phyloP scores from a whole-genome alignment of 257 asterid genomes.

The Solanum verrucosum region DNA sequence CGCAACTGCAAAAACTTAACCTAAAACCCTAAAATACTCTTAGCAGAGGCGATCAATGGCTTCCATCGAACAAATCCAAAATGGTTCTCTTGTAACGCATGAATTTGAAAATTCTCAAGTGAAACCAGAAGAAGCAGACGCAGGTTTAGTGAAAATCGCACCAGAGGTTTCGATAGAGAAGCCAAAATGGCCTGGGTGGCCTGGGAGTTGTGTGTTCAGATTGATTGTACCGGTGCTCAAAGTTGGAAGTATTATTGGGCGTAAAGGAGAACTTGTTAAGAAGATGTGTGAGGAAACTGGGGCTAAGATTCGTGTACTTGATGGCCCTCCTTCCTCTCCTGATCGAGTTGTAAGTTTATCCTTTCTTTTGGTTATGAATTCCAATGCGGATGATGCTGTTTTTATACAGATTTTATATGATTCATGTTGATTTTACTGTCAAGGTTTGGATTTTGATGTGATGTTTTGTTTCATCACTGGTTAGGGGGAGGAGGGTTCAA shows the following conservation, averaged over 20 bases:
- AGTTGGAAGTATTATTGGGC: slow-evolving; percentile 86
- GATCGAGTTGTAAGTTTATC: slow-evolving; percentile 62
- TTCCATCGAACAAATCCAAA: slow-evolving; percentile 4
- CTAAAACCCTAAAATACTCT: neutral
- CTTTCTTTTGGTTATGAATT: neutral
- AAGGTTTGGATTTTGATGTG: neutral
- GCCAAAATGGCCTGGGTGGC: slow-evolving; percentile 90
- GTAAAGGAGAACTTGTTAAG: slow-evolving; percentile 82
- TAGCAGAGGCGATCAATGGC: slow-evolving; percentile 5
- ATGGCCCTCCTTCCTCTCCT: slow-evolving; percentile 56
- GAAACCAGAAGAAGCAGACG: neutral
- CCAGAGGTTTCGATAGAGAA: slow-evolving; percentile 1
- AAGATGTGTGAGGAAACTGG: slow-evolving; percentile 85
- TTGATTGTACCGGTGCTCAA: slow-evolving; percentile 66
- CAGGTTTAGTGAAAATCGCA: neutral
- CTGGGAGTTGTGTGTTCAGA: slow-evolving; percentile 65
- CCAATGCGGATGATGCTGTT: neutral
- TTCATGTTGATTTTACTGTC: neutral
- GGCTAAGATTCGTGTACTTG: slow-evolving; percentile 72
- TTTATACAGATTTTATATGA: neutral
- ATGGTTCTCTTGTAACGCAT: slow-evolving; percentile 6
- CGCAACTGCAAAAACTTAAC: neutral
- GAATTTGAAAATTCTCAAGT: neutral
- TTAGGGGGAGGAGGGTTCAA: neutral
- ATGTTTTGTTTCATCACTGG: neutral